Conservation (phyloP, 1,284 basidiomycete species). For the Cerrena zonata region DNA sequence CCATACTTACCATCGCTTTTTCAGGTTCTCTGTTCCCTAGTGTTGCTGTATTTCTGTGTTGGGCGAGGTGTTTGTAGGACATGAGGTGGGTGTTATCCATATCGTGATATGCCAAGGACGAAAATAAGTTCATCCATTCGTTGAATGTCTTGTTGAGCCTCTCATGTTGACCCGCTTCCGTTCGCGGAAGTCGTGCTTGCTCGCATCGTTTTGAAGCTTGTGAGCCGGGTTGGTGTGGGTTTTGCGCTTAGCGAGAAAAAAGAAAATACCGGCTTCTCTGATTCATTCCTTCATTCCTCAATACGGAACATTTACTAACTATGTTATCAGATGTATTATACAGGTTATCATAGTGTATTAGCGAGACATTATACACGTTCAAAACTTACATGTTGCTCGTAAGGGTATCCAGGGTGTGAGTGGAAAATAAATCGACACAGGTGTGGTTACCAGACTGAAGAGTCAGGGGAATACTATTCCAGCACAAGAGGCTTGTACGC, state of each 20-base stretch:
- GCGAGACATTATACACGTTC: background rate
- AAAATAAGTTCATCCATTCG: constrained; percentile 82
- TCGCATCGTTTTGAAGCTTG: constrained; percentile 46
- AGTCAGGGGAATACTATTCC: too few species aligned
- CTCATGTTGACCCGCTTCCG: constrained; percentile 30
- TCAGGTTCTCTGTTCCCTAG: too few species aligned
- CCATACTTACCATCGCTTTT: constrained; percentile 7
- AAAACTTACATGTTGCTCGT: too few species aligned
- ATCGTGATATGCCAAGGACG: constrained; percentile 31
- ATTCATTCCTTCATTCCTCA: constrained; percentile 20
- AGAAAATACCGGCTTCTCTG: constrained; percentile 73
- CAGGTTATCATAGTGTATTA: background rate
- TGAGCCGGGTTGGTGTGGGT: constrained; percentile 30
- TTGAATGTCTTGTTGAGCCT: constrained; percentile 50
- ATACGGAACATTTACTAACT: background rate
- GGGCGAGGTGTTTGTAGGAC: too few species aligned
- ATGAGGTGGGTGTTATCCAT: constrained; percentile 19
- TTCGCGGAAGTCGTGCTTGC: constrained; percentile 29
- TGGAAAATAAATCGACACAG: too few species aligned
- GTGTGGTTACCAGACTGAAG: too few species aligned
- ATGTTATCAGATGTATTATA: background rate
- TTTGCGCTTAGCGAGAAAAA: constrained; percentile 36
- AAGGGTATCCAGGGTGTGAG: too few species aligned
- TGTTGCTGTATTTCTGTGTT: too few species aligned
- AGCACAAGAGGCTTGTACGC: constrained; percentile 1